phyloP scores from a whole-genome alignment of 2,329 filamentous ascomycete species.

The Lachnellula suecica region DNA sequence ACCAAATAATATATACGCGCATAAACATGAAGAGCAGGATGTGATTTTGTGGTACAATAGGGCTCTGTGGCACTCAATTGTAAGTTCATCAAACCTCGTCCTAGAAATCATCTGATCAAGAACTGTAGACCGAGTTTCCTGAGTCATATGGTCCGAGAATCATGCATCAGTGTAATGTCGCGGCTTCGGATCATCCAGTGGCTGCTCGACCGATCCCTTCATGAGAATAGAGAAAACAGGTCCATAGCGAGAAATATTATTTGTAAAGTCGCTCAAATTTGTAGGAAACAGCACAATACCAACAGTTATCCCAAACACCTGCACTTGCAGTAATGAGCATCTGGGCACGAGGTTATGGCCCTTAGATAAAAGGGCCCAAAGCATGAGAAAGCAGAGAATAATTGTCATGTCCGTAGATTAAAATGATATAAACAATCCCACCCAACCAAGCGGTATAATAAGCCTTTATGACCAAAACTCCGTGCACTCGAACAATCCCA shows the following conservation, averaged over 20 bases:
- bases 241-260: too few species aligned
- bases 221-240: neutral
- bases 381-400: neutral
- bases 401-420: neutral
- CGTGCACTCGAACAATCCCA: neutral
- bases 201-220: neutral
- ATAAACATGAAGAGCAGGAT: slow-evolving; percentile 37
- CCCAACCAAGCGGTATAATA: neutral
- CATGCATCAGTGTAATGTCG: slow-evolving; percentile 38
- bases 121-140: slow-evolving; percentile 33
- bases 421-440: neutral
- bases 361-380: neutral
- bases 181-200: slow-evolving; percentile 20
- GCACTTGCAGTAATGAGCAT: neutral
- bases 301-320: too few species aligned
- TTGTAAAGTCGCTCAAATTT: neutral
- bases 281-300: too few species aligned
- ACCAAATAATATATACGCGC: slow-evolving; percentile 37
- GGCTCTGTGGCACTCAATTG: slow-evolving; percentile 39
- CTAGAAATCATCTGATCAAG: neutral
- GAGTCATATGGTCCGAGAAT: slow-evolving; percentile 37
- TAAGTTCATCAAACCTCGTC: slow-evolving; percentile 16
- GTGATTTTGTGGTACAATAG: slow-evolving; percentile 40
- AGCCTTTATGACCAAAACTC: neutral
- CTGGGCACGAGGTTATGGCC: neutral